phyloP scores from a whole-genome alignment of 441 rosid species.

The Pelargonium citronellum region DNA sequence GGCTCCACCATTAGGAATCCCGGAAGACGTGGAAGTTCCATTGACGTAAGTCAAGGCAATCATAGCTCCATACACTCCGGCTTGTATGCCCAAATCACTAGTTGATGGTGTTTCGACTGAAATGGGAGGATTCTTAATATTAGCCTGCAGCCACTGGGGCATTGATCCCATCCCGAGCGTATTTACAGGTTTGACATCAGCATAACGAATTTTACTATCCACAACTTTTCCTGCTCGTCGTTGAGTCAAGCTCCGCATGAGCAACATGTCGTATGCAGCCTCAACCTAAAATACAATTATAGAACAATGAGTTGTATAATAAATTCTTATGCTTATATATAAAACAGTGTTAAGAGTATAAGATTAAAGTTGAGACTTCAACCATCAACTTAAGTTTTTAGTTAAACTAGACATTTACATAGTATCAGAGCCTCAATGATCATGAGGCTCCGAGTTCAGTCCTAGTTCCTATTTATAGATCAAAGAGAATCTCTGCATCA shows the following conservation, averaged over 20 bases:
- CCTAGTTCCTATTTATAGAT: too few species aligned
- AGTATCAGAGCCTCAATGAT: too few species aligned
- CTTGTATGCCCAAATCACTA: constrained; percentile 64
- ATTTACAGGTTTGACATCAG: constrained; percentile 70
- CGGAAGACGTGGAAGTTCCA: constrained; percentile 50
- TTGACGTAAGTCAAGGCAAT: constrained; percentile 73
- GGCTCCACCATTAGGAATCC: constrained; percentile 49
- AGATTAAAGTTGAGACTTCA: too few species aligned
- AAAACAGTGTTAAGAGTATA: neutral
- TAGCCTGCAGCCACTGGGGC: constrained; percentile 67
- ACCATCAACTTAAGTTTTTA: too few species aligned
- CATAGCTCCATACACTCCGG: constrained; percentile 90
- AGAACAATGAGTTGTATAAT: too few species aligned
- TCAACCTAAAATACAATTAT: constrained; percentile 49
- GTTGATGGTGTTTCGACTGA: constrained; percentile 66
- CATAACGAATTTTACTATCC: constrained; percentile 66
- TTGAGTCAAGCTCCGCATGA: constrained; percentile 85
- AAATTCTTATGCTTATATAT: too few species aligned
- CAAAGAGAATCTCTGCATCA: too few species aligned
- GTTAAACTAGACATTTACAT: too few species aligned
- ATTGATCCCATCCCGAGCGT: constrained; percentile 45
- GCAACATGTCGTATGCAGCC: constrained; percentile 96
- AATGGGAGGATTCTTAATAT: constrained; percentile 50
- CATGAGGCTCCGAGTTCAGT: too few species aligned
- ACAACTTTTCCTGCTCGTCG: constrained; percentile 84